Percentiles rank a stretch among this genome's conserved stretches.
Evolutionary conservation across 75 land plant genomes (phyloP).

Genomic region (Sequoiadendron giganteum): DNA sequence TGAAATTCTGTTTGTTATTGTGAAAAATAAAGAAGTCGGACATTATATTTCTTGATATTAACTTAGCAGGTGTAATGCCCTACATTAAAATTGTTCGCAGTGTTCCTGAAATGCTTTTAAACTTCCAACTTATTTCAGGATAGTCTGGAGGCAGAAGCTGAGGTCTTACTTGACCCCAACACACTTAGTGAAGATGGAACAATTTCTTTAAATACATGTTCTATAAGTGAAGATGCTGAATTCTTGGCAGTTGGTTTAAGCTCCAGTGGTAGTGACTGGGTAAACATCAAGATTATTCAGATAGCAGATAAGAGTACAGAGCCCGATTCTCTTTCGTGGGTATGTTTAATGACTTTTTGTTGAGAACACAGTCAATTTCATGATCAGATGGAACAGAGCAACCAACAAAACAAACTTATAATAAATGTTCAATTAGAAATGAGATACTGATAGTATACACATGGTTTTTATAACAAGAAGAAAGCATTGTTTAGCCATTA

Average conservation of each 20-base stretch:
- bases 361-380: background rate
- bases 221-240: conserved; percentile 80
- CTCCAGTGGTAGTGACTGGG: conserved; percentile 97
- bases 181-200: conserved; percentile 91
- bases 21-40: background rate
- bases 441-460: background rate
- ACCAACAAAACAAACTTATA: background rate
- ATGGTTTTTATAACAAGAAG: background rate
- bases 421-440: background rate
- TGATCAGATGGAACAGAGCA: background rate
- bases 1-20: background rate
- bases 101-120: too few species aligned
- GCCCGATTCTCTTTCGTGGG: conserved; percentile 79
- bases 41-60: background rate
- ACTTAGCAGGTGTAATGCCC: too few species aligned
- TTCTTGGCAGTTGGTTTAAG: conserved; percentile 85
- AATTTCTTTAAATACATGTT: conserved; percentile 40
- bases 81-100: too few species aligned
- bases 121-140: conserved; percentile 35
- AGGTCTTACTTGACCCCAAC: conserved; percentile 89
- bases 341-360: conserved; percentile 30
- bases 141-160: conserved; percentile 61
- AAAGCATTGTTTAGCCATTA: too few species aligned
- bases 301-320: conserved; percentile 67
- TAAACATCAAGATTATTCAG: conserved; percentile 79